Conservation (phyloP, 805 yeast genomes). For the Nakazawaea populi region DNA sequence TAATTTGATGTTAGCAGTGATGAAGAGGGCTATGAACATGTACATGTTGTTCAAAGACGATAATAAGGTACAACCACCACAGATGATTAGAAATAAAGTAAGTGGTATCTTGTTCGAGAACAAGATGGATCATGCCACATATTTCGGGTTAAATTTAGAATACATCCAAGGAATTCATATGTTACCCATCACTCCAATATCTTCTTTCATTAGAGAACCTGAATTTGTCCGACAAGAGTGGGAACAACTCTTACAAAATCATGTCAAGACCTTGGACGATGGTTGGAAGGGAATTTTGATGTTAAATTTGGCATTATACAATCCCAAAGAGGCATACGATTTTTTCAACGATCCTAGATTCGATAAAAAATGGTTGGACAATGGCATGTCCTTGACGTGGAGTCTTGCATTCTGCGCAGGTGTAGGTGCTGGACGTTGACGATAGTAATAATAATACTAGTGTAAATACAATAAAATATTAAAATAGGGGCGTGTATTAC, state of each 20-base stretch:
- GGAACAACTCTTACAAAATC: constrained; percentile 43
- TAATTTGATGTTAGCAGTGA: constrained; percentile 50
- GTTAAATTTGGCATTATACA: constrained; percentile 68
- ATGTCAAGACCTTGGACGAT: constrained; percentile 47
- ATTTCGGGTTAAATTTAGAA: constrained; percentile 60
- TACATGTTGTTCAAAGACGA: constrained; percentile 45
- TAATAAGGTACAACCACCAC: constrained; percentile 46
- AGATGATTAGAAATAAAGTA: constrained; percentile 53
- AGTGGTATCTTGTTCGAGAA: constrained; percentile 68
- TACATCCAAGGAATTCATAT: constrained; percentile 73
- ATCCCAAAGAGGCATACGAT: constrained; percentile 57
- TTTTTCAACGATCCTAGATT: constrained; percentile 59
- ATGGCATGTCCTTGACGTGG: constrained; percentile 88
- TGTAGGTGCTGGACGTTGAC: constrained; percentile 25
- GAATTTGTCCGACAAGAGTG: constrained; percentile 62
- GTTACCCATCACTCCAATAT: constrained; percentile 61
- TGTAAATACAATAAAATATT: no score
- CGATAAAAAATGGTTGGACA: constrained; percentile 54
- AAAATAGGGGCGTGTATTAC: no score
- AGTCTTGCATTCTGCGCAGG: constrained; percentile 70
- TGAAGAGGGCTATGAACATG: constrained; percentile 42
- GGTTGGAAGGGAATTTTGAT: constrained; percentile 77
- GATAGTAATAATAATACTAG: not conserved
- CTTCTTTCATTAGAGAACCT: constrained; percentile 54
- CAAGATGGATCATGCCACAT: constrained; percentile 63